phyloP scores from a whole-genome alignment of 805 yeast genomes.

The Saccharomycopsis selenospora region DNA sequence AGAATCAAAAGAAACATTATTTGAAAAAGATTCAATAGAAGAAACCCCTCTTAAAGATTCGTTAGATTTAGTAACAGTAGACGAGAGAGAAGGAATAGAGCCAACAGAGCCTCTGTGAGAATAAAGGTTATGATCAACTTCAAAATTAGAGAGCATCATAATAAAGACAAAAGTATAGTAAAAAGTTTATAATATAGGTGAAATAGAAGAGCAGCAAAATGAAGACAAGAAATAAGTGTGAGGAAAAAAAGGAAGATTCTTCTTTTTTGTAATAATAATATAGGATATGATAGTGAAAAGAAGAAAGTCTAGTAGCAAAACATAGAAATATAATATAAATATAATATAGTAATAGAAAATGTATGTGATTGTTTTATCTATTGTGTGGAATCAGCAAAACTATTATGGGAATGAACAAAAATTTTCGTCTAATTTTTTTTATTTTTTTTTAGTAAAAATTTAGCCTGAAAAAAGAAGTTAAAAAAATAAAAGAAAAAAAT shows the following conservation, averaged over 20 bases:
- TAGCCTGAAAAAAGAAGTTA: no score
- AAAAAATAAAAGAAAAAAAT: no score
- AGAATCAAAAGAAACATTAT: background rate
- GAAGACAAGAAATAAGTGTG: background rate
- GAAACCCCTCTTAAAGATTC: background rate
- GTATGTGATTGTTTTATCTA: no score
- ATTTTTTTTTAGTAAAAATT: no score
- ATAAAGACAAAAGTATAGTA: background rate
- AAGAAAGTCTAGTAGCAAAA: background rate
- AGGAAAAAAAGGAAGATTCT: no score
- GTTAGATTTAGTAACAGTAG: slow-evolving; percentile 14
- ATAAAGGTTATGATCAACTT: background rate
- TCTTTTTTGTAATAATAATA: no score
- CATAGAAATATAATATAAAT: slow-evolving; percentile 1
- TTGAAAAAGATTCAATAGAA: background rate
- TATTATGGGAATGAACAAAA: no score
- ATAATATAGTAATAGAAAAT: no score
- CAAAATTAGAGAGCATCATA: background rate
- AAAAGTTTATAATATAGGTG: background rate
- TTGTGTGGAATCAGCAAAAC: no score
- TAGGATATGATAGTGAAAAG: background rate
- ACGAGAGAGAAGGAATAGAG: slow-evolving; percentile 15
- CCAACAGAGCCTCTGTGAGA: slow-evolving; percentile 16
- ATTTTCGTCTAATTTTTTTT: no score
- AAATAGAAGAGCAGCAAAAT: background rate